A percentile compares a stretch with the other conserved stretches of the same genome.
Conservation (phyloP, 345 rosid genomes). For the Gossypium stocksii region DNA sequence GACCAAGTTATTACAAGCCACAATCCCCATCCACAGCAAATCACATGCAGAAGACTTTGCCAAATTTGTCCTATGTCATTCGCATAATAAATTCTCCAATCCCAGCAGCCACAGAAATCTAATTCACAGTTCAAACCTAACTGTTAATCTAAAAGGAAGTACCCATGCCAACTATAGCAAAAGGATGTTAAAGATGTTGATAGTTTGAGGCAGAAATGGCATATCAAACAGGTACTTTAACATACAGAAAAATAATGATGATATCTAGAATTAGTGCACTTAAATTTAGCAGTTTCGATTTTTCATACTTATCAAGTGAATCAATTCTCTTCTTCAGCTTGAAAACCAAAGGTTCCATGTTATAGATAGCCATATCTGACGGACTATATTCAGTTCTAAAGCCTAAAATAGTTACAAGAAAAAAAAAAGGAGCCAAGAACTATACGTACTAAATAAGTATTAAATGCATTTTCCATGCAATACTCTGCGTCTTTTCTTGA, state of each 20-base stretch:
- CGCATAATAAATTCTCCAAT: not conserved
- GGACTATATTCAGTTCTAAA: not conserved
- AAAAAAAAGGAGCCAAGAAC: slow-evolving; percentile 16
- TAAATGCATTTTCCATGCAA: slow-evolving; percentile 98
- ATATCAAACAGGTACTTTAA: not conserved
- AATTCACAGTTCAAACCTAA: not conserved
- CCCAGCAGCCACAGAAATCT: not conserved
- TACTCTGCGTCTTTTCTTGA: slow-evolving; percentile 90
- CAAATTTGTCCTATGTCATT: not conserved
- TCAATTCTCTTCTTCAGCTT: not conserved
- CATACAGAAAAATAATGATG: slow-evolving; percentile 2
- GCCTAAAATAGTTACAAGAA: not conserved
- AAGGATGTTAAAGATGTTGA: not conserved
- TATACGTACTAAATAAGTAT: slow-evolving; percentile 70
- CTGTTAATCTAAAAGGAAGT: not conserved
- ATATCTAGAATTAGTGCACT: not conserved
- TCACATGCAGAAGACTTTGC: not conserved
- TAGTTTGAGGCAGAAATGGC: not conserved
- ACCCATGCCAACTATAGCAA: not conserved
- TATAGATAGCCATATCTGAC: not conserved
- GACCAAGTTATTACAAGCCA: not conserved
- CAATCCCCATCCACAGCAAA: slow-evolving; percentile 5
- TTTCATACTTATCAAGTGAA: not conserved
- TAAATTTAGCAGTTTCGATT: not conserved
- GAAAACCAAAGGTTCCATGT: slow-evolving; percentile 5